Evolutionary conservation across 1,284 basidiomycete genomes (phyloP).

Genomic region (Melanopsichium pennsylvanicum): DNA sequence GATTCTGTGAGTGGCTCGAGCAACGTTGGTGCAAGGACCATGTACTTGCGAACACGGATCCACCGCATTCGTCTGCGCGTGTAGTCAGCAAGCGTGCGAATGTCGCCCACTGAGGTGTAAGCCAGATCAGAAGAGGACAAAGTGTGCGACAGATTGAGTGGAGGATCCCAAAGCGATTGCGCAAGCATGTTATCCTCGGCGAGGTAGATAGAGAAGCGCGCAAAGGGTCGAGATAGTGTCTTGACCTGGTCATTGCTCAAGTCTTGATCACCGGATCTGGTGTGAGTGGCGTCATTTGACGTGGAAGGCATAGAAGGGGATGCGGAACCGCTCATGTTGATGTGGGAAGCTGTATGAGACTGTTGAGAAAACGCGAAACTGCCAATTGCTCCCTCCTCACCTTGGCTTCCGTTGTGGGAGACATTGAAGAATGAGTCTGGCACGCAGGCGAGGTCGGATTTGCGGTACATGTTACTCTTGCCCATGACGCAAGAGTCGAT

Average conservation of each 20-base stretch:
- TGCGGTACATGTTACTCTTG: conserved; percentile 93
- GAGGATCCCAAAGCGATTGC: conserved; percentile 56
- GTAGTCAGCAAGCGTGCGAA: conserved; percentile 60
- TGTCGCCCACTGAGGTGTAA: conserved; percentile 61
- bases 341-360: background rate
- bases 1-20: conserved; percentile 64
- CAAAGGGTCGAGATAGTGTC: conserved; percentile 49
- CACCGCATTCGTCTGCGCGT: conserved; percentile 61
- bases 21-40: conserved; percentile 60
- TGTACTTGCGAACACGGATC: conserved; percentile 64
- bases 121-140: conserved; percentile 54
- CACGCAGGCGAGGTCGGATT: conserved; percentile 79
- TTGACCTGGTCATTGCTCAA: conserved; percentile 30
- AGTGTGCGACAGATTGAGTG: conserved; percentile 53
- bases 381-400: conserved; percentile 54
- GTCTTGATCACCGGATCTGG: background rate
- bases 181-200: conserved; percentile 66
- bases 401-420: conserved; percentile 39
- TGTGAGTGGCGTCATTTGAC: background rate
- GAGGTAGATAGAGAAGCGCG: conserved; percentile 63
- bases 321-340: conserved; percentile 2
- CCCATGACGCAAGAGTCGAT: conserved; percentile 96
- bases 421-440: conserved; percentile 62
- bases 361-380: conserved; percentile 50
- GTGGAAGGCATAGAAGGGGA: conserved; percentile 1